Percentiles rank a stretch among this genome's conserved stretches.
phyloP scores from a whole-genome alignment of 2,329 filamentous ascomycete species.

The Seiridium cupressi region DNA sequence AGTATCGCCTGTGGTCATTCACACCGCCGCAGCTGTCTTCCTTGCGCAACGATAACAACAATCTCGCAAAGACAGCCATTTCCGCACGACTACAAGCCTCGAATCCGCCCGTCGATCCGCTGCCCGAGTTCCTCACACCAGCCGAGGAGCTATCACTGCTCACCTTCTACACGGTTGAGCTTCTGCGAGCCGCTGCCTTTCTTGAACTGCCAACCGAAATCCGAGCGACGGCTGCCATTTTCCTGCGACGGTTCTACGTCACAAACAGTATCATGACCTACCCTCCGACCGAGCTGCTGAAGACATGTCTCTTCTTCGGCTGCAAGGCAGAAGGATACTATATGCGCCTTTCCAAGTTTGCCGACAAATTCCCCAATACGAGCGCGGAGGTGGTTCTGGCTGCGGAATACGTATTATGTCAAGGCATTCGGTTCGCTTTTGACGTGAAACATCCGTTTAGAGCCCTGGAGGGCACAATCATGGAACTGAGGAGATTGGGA shows the following conservation, averaged over 20 bases:
- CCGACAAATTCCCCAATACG: slow-evolving; percentile 66
- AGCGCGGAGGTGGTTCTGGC: slow-evolving; percentile 81
- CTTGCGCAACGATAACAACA: slow-evolving; percentile 76
- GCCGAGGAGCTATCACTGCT: slow-evolving; percentile 82
- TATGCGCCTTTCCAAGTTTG: slow-evolving; percentile 63
- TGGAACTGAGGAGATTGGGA: slow-evolving; percentile 73
- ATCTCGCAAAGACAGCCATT: slow-evolving; percentile 65
- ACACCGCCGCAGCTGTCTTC: slow-evolving; percentile 68
- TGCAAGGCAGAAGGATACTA: slow-evolving; percentile 90
- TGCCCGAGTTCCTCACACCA: slow-evolving; percentile 77
- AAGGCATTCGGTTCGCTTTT: slow-evolving; percentile 89
- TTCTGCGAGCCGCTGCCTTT: slow-evolving; percentile 55
- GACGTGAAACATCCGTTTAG: slow-evolving; percentile 90
- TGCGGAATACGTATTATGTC: slow-evolving; percentile 88
- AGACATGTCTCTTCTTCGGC: slow-evolving; percentile 88
- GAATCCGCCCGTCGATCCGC: slow-evolving; percentile 45
- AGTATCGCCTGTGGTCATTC: slow-evolving; percentile 92
- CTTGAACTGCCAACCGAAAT: slow-evolving; percentile 50
- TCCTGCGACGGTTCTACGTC: slow-evolving; percentile 91
- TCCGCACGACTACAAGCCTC: slow-evolving; percentile 52
- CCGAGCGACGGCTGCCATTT: slow-evolving; percentile 78
- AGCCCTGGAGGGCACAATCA: slow-evolving; percentile 78
- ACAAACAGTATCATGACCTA: slow-evolving; percentile 97
- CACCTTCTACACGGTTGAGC: slow-evolving; percentile 68
- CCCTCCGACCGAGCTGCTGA: slow-evolving; percentile 83